A percentile compares a stretch with the other conserved stretches of the same genome.
Conservation (phyloP, 1,284 basidiomycete species). For the Fistulina hepatica region DNA sequence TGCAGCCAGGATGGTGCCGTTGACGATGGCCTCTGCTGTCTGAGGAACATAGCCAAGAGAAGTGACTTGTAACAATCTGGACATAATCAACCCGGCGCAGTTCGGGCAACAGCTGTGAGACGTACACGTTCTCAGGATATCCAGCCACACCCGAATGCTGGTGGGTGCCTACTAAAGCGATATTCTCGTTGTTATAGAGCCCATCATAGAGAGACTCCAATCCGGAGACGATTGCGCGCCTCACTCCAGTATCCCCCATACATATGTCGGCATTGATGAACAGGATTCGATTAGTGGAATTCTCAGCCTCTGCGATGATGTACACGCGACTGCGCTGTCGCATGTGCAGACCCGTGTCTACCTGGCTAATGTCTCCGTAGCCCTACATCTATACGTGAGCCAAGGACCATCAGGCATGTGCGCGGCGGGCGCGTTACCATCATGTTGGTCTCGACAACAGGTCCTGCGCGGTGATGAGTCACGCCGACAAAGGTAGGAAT, state of each 20-base stretch:
- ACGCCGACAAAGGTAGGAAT: background rate
- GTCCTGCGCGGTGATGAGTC: constrained; percentile 1
- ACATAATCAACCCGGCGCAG: background rate
- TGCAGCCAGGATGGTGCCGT: constrained; percentile 60
- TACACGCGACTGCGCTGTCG: constrained; percentile 69
- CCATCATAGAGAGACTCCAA: constrained; percentile 48
- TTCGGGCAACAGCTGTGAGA: background rate
- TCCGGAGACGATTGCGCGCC: constrained; percentile 53
- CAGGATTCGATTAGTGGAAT: constrained; percentile 50
- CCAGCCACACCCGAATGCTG: constrained; percentile 72
- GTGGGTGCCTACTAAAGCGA: constrained; percentile 73
- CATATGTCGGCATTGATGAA: constrained; percentile 76
- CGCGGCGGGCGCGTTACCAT: constrained; percentile 2
- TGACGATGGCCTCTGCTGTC: constrained; percentile 58
- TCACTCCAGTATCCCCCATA: constrained; percentile 73
- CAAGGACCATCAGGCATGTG: background rate
- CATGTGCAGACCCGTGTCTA: constrained; percentile 73
- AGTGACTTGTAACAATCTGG: constrained; percentile 54
- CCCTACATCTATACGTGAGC: constrained; percentile 34
- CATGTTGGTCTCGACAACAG: constrained; percentile 13
- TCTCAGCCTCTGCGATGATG: constrained; percentile 54
- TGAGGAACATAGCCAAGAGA: constrained; percentile 63
- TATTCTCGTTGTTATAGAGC: constrained; percentile 59
- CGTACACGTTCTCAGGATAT: constrained; percentile 28
- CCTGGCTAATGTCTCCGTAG: constrained; percentile 60